Base-by-base conservation (phyloP, 179 eudicot genomes). In the Corrigiola litoralis region DNA sequence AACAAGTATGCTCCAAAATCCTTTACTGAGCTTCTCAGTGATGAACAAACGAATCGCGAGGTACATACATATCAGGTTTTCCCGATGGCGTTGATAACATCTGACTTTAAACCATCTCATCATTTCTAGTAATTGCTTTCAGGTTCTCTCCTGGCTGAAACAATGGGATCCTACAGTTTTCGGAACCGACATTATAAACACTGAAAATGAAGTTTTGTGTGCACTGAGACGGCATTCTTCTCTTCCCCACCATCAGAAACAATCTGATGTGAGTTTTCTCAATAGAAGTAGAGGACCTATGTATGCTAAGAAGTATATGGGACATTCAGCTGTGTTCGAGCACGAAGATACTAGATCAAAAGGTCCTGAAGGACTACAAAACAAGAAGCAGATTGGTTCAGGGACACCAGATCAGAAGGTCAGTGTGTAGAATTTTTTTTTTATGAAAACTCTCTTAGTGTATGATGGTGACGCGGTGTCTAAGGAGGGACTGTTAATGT, bases 91-190 rank as follows among this genome's bases (percentile, higher is more conserved):
- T 37, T 47, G 18, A 50, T 60, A 47, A 27, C 36, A 23, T 38
- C 17, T 29, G 12, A 33, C 25, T 64, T 41, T 54, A 28, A 29
- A 27, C 42, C 31, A 66, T 60, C 44, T 63, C 55, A 29, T 65
- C 29, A 25, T 45, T 5, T 4, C 50, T 27, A 52, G 9, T 48
- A 66, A 46, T 75, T 55, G 65, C 48, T 53, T 65, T 60, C 77
- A 94, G 99, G 99, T 94, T 67, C 97, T 94, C 44, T 46, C 82
- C 69, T 94, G 99, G 99, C 63, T 94, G 77, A 94, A 94, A 75
- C 97, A 94, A 72, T 94, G 99, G 99, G 99, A 94, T 77, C 76
- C 95, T 63, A 64, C 81, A 61, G 99, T 94, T 53, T 94, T 88
- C 82, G 99, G 99, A 54, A 77, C 84, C 78, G 87, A 78, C 60